Conservation (phyloP, 805 yeast species). For the Lachancea dasiensis region DNA sequence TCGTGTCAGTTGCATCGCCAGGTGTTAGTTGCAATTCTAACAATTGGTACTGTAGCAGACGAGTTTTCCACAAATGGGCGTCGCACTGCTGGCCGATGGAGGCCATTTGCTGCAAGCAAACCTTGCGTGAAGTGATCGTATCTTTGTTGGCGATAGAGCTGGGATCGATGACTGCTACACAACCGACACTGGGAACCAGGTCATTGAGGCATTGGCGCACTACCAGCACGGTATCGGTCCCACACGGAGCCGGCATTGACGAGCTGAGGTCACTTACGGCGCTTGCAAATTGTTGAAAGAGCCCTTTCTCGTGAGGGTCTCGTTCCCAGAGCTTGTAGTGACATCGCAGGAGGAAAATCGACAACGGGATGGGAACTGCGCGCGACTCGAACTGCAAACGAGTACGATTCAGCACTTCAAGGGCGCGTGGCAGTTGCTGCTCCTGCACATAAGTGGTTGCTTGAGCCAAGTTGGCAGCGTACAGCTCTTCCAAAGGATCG, state of each 20-base stretch:
- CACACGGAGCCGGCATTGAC: not conserved
- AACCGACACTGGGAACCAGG: not conserved
- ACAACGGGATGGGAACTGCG: too few species aligned
- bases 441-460: not conserved
- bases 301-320: not conserved
- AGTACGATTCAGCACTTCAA: not conserved
- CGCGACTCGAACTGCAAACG: too few species aligned
- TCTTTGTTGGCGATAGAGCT: not conserved
- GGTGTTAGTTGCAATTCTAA: not conserved
- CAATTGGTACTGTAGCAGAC: slow-evolving; percentile 4
- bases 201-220: slow-evolving; percentile 1
- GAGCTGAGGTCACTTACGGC: not conserved
- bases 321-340: not conserved
- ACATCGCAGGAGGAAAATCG: not conserved
- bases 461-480: not conserved
- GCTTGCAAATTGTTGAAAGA: too few species aligned
- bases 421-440: not conserved
- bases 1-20: not conserved
- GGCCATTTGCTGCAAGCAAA: not conserved
- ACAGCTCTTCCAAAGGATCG: not conserved
- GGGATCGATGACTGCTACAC: not conserved
- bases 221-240: not conserved
- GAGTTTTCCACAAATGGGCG: slow-evolving; percentile 2
- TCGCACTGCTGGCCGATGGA: not conserved
- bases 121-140: not conserved